A percentile compares a stretch with the other conserved stretches of the same genome.
Evolutionary conservation across 169 alveolate species (phyloP).

Genomic region (Plasmodium falciparum): DNA sequence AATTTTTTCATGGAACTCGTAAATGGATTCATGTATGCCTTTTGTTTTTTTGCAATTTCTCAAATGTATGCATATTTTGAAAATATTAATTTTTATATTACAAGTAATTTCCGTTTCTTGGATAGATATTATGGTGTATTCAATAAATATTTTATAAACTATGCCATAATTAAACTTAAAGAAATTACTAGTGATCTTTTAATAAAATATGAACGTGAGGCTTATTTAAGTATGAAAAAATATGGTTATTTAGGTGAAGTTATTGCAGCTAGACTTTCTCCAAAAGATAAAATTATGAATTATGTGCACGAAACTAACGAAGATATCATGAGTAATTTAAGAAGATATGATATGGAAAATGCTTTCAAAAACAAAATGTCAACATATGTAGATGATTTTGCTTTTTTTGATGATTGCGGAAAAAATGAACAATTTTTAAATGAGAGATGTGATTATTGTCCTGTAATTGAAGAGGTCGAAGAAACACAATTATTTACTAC

Average conservation of each 20-base stretch:
- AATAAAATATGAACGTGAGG: not conserved
- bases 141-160: not conserved
- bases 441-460: constrained; percentile 1
- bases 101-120: constrained; percentile 18
- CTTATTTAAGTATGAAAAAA: not conserved
- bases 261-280: constrained; percentile 1
- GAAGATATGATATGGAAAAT: constrained; percentile 7
- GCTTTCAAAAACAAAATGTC: not conserved
- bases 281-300: constrained; percentile 1
- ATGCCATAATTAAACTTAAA: constrained; percentile 1
- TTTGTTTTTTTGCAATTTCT: not conserved
- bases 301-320: not conserved
- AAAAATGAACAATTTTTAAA: constrained; percentile 13
- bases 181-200: constrained; percentile 3
- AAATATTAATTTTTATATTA: not conserved
- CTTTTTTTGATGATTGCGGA: constrained; percentile 16
- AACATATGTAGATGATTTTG: constrained; percentile 14
- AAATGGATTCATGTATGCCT: not conserved
- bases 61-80: constrained; percentile 18
- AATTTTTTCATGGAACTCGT: not conserved
- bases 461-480: not conserved
- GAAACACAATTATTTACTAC: not conserved
- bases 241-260: not conserved
- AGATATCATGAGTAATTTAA: not conserved
- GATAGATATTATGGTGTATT: constrained; percentile 10